Evolutionary conservation across 192 early-diverging fungal species (phyloP), one percentile per base, ranked within the genome.

Genomic region (Phycomyces nitens): DNA sequence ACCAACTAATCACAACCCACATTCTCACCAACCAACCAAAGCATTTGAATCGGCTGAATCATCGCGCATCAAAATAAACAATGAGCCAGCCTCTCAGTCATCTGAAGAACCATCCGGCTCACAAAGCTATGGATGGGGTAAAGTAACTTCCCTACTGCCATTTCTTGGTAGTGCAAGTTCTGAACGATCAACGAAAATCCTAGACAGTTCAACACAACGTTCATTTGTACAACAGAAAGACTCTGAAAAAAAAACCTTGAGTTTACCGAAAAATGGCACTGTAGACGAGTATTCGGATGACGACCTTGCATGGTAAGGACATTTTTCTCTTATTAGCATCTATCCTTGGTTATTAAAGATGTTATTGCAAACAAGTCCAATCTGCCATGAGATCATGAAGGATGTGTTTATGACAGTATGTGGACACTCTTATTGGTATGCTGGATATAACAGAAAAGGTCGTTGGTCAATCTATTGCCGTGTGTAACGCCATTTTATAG

Each of bases 351-450:
- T n/a, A n/a, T n/a, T n/a, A n/a, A n/a, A n/a, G n/a, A n/a, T n/a
- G n/a, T n/a, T n/a, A n/a, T n/a, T n/a, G n/a, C n/a, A n/a, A n/a
- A n/a, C n/a, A 67, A 83, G 92, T 63, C 88, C 90, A 22, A 92
- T 95, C 26, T 95, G 93, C 58, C 69, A 87, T 23, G 78, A 85
- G 39, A 72, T 80, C 15, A 87, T 95, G 61, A 73, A 73, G 29
- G 86, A 91, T 53, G 89, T 89, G 0, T 92, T 88, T 69, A 83
- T 91, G 67, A 83, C 90, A 2, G 78, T 79, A 22, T 95, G 93
- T 73, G 91, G 93, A 0, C 93, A 95, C 72, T 91, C 89, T 5
- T 95, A 89, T 74, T 95, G 90, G 86, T 86, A 77, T 21, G 20
- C 20, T 7, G 10, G 20, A 18, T 12, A 11, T 26, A 59, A 20